phyloP scores from a whole-genome alignment of 257 asterid species.

The Ophiorrhiza pumila region DNA sequence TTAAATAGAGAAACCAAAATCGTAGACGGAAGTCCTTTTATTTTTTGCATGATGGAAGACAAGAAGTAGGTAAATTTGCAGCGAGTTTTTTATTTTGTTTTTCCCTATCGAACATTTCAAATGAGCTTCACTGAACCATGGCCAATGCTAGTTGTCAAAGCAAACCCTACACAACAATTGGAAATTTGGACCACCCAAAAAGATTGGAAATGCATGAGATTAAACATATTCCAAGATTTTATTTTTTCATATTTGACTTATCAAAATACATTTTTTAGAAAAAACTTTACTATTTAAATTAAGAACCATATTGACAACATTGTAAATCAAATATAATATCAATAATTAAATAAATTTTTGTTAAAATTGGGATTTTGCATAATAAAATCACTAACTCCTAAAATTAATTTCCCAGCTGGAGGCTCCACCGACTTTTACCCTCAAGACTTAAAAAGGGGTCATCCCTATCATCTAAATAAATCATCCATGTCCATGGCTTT shows the following conservation, averaged over 20 bases:
- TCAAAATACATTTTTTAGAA: no score
- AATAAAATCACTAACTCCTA: no score
- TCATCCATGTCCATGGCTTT: not conserved
- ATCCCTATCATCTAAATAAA: not conserved
- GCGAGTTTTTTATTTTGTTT: not conserved
- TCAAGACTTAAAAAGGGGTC: no score
- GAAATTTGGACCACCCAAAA: conserved; percentile 17
- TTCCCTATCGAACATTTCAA: not conserved
- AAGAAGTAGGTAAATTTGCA: not conserved
- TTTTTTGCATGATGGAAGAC: not conserved
- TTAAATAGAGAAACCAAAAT: not conserved
- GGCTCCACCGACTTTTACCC: no score
- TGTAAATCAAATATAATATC: no score
- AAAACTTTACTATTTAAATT: no score
- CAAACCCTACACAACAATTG: conserved; percentile 13
- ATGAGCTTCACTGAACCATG: not conserved
- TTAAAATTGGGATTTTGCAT: no score
- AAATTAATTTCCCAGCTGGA: no score
- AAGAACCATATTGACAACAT: no score
- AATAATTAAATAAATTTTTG: no score
- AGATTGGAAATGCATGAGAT: not conserved
- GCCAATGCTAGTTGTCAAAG: not conserved
- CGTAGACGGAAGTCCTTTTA: not conserved
- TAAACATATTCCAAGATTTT: no score
- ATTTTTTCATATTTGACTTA: no score